Evolutionary conservation across 768 basidiomycete species (phyloP), one percentile per base, ranked within the genome.

Genomic region (Leccinum obscurum): DNA sequence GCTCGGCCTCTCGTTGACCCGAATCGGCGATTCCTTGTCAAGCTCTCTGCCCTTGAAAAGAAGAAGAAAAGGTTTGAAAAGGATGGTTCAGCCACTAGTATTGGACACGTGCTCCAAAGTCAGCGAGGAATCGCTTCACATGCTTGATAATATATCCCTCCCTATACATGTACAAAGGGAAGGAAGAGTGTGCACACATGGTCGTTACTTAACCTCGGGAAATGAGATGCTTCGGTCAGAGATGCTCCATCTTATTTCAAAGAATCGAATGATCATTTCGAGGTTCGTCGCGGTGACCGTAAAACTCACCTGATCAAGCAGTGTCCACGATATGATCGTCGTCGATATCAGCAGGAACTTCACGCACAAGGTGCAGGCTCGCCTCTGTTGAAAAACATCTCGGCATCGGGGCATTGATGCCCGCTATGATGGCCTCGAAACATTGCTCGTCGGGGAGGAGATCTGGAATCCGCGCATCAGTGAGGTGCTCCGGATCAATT

Each of bases 401-500:
- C 83, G 34, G 70, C 72, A 15, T 78, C 81, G 0, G 74, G 62
- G 75, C 70, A 39, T 79, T 75, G 59, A 83, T 65, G 6, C 78
- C 80, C 11, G 79, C 80, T 68, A 83, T 84, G 75, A 89, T 87
- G 2, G 84, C 76, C 22, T 80, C 83, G 61, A 90, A 88, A 9
- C 81, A 82, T 35, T 83, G 78, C 56, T 85, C 85, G 58, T 89
- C 86, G 2, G 83, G 73, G 35, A 80, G 71, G 10, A 77, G 76
- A 17, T 66, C 71, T 10, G 59, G 2, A 50, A 15, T 52, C 5
- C 15, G 6, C 15, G n/a, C 41, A 24, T 39, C 58, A 56, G 52
- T 2, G 41, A 56, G 52, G 20, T 48, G 4, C 3, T 2, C 49
- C 8, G 20, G 9, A 26, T n/a, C 1, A 52, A 48, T 7, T 41